Evolutionary conservation across 2,329 filamentous ascomycete species (phyloP), one percentile per base, ranked within the genome.

Genomic region (Domatiomyces catenatus): DNA sequence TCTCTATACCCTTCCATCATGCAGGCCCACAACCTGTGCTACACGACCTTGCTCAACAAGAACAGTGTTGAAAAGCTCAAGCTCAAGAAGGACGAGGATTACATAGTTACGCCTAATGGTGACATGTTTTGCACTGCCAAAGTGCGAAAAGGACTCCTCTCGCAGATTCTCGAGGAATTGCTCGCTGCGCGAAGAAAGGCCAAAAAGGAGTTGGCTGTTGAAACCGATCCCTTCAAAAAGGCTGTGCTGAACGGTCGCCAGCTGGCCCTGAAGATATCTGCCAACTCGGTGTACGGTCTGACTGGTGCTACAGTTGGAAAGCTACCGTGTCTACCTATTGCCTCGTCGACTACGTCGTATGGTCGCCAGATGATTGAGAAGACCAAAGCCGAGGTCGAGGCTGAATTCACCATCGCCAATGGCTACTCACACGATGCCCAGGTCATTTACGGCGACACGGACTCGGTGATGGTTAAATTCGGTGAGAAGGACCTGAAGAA

Each of bases 391-490:
- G 92, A 96, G 64, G 92, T 98, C 5, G 90, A 96, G 68, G 75
- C 77, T 42, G 82, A 80, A 58, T 98, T 94, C 67, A 90, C 79
- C 47, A 89, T 95, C 51, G 86, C 86, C 47, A 96, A 98, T 61
- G 92, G 92, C 17, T 98, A 96, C 67, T 80, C 78, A 1, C 87
- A 96, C 65, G 86, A 98, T 65, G 92, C 92, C 0, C 82, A 95
- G 64, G 92, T 98, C 69, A 93, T 98, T 56, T 98, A 98, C 60
- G 92, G 92, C 71, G 92, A 98, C 67, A 98, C 92, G 1, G 92
- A 98, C 75, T 98, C 92, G 7, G 92, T 98, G 70, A 98, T 98
- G 92, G 90, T 98, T 54, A 96, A 95, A 63, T 98, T 98, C 59
- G 92, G 92, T 44, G 89, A 88, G 8, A 82, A 80, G 43, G 88